Evolutionary conservation across 2,329 filamentous ascomycete genomes (phyloP).

Genomic region (Sphaerulina populicola): DNA sequence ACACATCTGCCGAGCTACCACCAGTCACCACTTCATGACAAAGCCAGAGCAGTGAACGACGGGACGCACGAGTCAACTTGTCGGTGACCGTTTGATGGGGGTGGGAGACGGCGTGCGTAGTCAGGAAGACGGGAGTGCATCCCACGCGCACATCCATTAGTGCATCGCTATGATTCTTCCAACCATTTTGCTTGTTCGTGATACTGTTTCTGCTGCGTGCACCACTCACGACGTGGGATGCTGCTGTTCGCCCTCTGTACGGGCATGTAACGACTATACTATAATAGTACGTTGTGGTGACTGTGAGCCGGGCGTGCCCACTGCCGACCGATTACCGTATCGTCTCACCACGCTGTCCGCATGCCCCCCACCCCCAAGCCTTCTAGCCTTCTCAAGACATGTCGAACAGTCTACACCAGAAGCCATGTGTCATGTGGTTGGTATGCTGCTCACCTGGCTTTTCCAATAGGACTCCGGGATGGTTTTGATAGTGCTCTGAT

Average conservation of each 20-base stretch:
- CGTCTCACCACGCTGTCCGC: too few relatives aligned
- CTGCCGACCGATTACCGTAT: too few relatives aligned
- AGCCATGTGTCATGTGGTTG: conserved; percentile 1
- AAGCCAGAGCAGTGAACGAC: too few relatives aligned
- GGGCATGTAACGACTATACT: too few relatives aligned
- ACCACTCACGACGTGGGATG: background rate
- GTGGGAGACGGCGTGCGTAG: background rate
- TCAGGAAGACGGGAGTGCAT: background rate
- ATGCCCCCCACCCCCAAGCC: too few relatives aligned
- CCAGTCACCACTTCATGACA: too few relatives aligned
- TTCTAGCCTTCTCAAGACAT: conserved; percentile 12
- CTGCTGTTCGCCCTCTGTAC: background rate
- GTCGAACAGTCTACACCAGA: conserved; percentile 14
- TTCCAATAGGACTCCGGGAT: too few relatives aligned
- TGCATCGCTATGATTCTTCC: conserved; percentile 1
- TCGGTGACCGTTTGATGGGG: background rate
- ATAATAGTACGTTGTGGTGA: too few relatives aligned
- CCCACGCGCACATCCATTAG: conserved; percentile 9
- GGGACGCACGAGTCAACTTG: too few relatives aligned
- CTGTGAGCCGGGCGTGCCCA: too few relatives aligned
- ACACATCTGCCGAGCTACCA: too few relatives aligned
- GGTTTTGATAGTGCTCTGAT: background rate
- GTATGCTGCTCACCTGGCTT: background rate
- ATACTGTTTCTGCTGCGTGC: background rate
- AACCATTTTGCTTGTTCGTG: background rate